Conservation (phyloP, 768 basidiomycete genomes). For the Sporobolomyces roseus region DNA sequence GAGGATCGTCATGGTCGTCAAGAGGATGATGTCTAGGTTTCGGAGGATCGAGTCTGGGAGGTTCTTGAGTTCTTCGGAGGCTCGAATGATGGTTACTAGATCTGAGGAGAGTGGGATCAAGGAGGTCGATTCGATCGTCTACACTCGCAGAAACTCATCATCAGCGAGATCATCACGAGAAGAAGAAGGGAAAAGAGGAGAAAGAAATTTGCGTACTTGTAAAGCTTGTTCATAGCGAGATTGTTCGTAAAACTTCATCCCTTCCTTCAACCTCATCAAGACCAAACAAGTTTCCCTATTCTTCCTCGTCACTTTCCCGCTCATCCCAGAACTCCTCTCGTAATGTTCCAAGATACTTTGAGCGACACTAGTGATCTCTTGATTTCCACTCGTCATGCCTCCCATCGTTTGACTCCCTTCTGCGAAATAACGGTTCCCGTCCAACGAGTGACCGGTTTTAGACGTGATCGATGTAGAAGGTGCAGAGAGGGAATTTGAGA, state of each 20-base stretch:
- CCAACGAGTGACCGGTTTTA: slow-evolving; percentile 50
- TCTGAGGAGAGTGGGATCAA: slow-evolving; percentile 73
- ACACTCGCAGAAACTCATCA: neutral
- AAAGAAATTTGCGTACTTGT: slow-evolving; percentile 59
- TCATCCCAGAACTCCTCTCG: slow-evolving; percentile 59
- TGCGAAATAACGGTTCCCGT: slow-evolving; percentile 45
- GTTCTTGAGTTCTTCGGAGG: slow-evolving; percentile 84
- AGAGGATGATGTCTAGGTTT: slow-evolving; percentile 81
- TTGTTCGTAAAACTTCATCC: slow-evolving; percentile 67
- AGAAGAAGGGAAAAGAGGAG: neutral
- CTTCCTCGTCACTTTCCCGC: slow-evolving; percentile 65
- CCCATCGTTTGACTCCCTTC: slow-evolving; percentile 49
- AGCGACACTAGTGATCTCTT: slow-evolving; percentile 43
- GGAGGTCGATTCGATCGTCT: slow-evolving; percentile 80
- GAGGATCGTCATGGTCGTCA: slow-evolving; percentile 87
- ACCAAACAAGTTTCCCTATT: slow-evolving; percentile 57
- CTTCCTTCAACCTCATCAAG: slow-evolving; percentile 74
- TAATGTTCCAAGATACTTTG: slow-evolving; percentile 67
- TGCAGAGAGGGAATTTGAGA: slow-evolving; percentile 75
- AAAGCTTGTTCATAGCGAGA: slow-evolving; percentile 72
- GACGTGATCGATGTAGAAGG: slow-evolving; percentile 49
- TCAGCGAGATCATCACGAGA: neutral
- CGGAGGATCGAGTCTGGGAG: slow-evolving; percentile 77
- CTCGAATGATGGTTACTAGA: slow-evolving; percentile 73
- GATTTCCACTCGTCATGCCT: slow-evolving; percentile 27